A percentile compares a stretch with the other conserved stretches of the same genome.
phyloP scores from a whole-genome alignment of 352 stramenopile genomes.

The Phytophthora colocasiae region DNA sequence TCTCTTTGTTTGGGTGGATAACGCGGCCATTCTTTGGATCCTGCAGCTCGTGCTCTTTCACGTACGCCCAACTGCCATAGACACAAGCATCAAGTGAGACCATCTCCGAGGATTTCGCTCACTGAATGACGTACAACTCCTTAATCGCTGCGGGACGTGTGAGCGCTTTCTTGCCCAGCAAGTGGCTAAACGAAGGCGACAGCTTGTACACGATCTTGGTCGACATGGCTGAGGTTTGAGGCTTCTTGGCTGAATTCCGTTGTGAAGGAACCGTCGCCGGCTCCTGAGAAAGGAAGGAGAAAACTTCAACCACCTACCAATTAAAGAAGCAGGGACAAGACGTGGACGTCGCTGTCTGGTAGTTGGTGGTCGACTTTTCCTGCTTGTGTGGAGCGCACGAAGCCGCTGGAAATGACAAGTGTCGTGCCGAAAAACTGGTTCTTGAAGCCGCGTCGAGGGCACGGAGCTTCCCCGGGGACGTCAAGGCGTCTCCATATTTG shows the following conservation, averaged over 20 bases:
- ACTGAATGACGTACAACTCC: constrained; percentile 66
- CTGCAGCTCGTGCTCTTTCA: constrained; percentile 81
- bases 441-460: constrained; percentile 78
- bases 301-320: neutral
- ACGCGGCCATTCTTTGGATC: constrained; percentile 72
- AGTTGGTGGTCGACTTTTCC: constrained; percentile 64
- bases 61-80: constrained; percentile 66
- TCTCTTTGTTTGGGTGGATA: constrained; percentile 71
- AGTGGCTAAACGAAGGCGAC: constrained; percentile 58
- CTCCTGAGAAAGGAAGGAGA: neutral
- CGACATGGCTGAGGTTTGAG: constrained; percentile 12
- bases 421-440: constrained; percentile 81
- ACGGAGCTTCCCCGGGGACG: constrained; percentile 47
- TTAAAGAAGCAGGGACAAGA: constrained; percentile 35
- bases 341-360: constrained; percentile 66
- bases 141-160: constrained; percentile 74
- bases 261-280: constrained; percentile 6
- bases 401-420: constrained; percentile 77
- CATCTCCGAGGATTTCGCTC: too few relatives aligned
- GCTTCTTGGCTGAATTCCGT: neutral
- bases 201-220: constrained; percentile 66
- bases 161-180: constrained; percentile 77
- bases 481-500: constrained; percentile 46
- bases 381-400: constrained; percentile 49
- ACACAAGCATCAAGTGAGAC: neutral